Conservation (phyloP, 805 yeast genomes). For the Sugiyamaella americana region DNA sequence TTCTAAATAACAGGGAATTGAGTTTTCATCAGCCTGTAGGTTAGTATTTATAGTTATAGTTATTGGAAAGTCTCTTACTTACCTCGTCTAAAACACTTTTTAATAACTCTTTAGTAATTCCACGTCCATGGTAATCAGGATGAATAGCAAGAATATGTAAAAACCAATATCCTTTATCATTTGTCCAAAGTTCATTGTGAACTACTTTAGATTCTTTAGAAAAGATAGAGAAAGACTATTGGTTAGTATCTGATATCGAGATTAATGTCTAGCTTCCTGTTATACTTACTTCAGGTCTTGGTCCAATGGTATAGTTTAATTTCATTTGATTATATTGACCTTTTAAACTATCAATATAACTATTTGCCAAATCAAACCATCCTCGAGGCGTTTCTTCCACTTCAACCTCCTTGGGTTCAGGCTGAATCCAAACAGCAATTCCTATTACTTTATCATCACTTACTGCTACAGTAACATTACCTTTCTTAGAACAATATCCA, state of each 20-base stretch:
- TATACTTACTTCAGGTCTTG: neutral
- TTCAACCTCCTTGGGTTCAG: neutral
- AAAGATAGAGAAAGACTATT: neutral
- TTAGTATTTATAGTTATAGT: neutral
- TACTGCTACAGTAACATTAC: slow-evolving; percentile 1
- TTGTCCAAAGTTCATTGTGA: neutral
- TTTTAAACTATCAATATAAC: neutral
- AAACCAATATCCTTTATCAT: slow-evolving; percentile 5
- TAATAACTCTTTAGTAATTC: slow-evolving; percentile 1
- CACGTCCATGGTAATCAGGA: slow-evolving; percentile 7
- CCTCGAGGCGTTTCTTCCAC: neutral
- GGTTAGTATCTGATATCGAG: neutral
- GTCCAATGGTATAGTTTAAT: neutral
- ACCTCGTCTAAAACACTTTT: neutral
- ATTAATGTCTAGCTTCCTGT: neutral
- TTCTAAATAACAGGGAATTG: slow-evolving; percentile 5
- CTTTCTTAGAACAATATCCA: neutral
- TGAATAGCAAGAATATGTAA: slow-evolving; percentile 3
- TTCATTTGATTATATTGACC: neutral
- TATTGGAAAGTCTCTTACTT: too few relatives aligned
- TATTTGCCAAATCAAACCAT: neutral
- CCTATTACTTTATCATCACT: slow-evolving; percentile 2
- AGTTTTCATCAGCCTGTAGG: neutral
- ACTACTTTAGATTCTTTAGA: neutral
- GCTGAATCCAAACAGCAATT: slow-evolving; percentile 3